Base-by-base conservation (phyloP, 306 rosid genomes). In the Trifolium dubium region DNA sequence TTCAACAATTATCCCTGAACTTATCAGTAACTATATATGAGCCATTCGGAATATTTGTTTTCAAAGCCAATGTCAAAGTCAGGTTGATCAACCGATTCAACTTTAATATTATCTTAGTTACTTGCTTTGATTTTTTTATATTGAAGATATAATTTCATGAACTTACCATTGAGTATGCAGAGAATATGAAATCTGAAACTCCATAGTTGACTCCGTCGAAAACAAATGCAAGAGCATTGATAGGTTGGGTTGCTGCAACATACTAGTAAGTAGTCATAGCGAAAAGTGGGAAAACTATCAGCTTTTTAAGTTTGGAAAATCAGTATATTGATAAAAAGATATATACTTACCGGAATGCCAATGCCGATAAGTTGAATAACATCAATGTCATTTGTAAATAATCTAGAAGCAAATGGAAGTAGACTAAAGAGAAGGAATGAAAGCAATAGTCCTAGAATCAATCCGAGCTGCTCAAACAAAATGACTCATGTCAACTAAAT, bases 241-340 rank as follows among this genome's bases (percentile, higher is more conserved):
- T 82, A 73, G 97, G 98, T 80, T 90, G 97, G 44, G 96, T 93
- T 12, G 81, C 96, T 73, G 97, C 98, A 68, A 93, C 93, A 86
- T 86, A 93, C 96, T 90, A 35, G 35, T 1, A 75, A 85, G 88
- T 85, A 71, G 31, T 46, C 53, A 74, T 35, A 9, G 1, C 3
- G 14, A 43, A 3, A 4, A 35, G 10, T 10, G 23, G 23, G 23
- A 23, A 43, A 43, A 11, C 10, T 6, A 35, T 10, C 49, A 69
- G 64, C 46, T 63, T 59, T 10, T 19, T 6, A 10, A 54, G 29
- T 35, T 35, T 6, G 40, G 8, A 8, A 35, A 6, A 35, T 2
- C 9, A 35, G 9, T 35, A 8, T 6, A 11, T 10, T 28, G 64
- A 66, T 29, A 18, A 23, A 32, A 74, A 17, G 41, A 10, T 43